Conservation (phyloP, 495 filamentous ascomycete species). For the Talaromyces stipitatus region DNA sequence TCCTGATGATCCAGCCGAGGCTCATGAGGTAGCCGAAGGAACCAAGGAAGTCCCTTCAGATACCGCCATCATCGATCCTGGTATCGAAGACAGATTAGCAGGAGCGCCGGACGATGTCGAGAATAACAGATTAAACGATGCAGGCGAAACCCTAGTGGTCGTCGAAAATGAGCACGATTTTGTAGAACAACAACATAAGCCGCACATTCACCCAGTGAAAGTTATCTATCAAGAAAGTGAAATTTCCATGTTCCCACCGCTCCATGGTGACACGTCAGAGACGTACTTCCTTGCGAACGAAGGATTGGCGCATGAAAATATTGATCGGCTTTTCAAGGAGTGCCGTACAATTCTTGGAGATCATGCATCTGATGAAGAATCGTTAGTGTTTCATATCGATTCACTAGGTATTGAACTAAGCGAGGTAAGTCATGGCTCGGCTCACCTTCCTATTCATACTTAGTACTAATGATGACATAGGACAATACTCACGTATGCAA, state of each 20-base stretch:
- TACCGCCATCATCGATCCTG: not conserved
- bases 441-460: not conserved
- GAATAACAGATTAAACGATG: conserved; percentile 3
- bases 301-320: conserved; percentile 44
- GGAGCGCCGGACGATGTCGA: conserved; percentile 3
- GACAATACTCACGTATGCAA: conserved; percentile 35
- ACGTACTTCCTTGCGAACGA: conserved; percentile 69
- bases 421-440: conserved; percentile 53
- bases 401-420: conserved; percentile 61
- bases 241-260: conserved; percentile 65
- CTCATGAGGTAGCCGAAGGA: not conserved
- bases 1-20: conserved; percentile 6
- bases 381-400: conserved; percentile 61
- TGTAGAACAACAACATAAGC: conserved; percentile 7
- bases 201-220: conserved; percentile 41
- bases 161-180: not conserved
- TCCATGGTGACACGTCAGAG: conserved; percentile 55
- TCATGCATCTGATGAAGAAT: conserved; percentile 58
- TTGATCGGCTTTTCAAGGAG: conserved; percentile 54
- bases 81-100: conserved; percentile 8
- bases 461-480: conserved; percentile 29
- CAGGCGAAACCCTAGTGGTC: not conserved
- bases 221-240: conserved; percentile 60
- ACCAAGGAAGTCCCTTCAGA: not conserved
- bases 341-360: conserved; percentile 60